Base-by-base conservation (phyloP, 495 filamentous ascomycete species). In the Trichoderma reesei region DNA sequence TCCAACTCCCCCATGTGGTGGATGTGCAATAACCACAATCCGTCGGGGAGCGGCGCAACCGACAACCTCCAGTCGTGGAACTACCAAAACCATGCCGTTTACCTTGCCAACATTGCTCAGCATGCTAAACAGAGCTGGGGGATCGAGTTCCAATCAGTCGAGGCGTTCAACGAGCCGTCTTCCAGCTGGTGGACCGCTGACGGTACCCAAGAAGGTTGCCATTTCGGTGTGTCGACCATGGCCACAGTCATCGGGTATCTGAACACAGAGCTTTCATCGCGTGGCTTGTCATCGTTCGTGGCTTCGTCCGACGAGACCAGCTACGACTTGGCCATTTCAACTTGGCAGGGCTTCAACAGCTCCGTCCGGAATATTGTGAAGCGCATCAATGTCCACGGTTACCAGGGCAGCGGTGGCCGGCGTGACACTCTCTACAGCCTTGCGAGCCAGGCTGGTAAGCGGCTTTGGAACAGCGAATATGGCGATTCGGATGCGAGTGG, bases 1-100 rank as follows among this genome's bases (percentile, higher is more conserved):
- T 74, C 72, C 46, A 76, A 76, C 63, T 74, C 72, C 10, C 75
- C 75, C 11, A 71, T 75, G 69, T 77, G 75, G 75, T 76, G 74
- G 74, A 74, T 5, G 16, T 20, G n/a, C 16, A 1, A 18, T 5
- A 48, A 48, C 16, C 44, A 48, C 18, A 18, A 48, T 48, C 44
- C 44, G 16, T 18, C 44, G 20, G 44, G 44, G 18, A 48, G 18
- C 8, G 4, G 16, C 18, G 72, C 38, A 0, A 62, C 34, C 18
- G 70, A 75, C 59, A 76, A 77, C 61, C 63, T 77, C 38, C 75
- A 77, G 33, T 67, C 64, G 6, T 76, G 75, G 75, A 76, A 77
- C 64, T 70, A 72, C 54, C 56, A 72, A 7, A 62, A 70, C 7
- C 73, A 74, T 48, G 72, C 75, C 1, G 59, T 75, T 7, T 77